Evolutionary conservation across 768 basidiomycete species (phyloP).

Genomic region (Lyophyllum semitale): DNA sequence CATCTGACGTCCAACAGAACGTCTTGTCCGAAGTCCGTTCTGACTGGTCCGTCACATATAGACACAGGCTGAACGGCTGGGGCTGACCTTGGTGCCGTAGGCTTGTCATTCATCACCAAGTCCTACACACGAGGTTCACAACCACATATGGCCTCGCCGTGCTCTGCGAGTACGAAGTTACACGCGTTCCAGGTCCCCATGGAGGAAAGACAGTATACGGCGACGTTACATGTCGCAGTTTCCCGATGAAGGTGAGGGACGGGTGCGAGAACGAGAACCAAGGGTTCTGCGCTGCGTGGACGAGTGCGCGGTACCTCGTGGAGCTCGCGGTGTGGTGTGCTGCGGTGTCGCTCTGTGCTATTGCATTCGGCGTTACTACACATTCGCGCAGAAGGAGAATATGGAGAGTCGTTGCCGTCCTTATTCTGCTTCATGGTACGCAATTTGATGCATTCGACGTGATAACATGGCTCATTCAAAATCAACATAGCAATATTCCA

Average conservation of each 20-base stretch:
- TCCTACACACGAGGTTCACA: conserved; percentile 48
- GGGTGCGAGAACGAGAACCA: conserved; percentile 53
- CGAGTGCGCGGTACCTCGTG: conserved; percentile 66
- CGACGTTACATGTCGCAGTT: conserved; percentile 62
- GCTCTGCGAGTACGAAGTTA: conserved; percentile 54
- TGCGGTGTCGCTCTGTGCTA: conserved; percentile 53
- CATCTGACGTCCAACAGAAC: conserved; percentile 46
- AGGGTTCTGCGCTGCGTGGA: conserved; percentile 68
- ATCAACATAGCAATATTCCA: conserved; percentile 52
- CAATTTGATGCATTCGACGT: neutral
- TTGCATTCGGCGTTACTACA: conserved; percentile 72
- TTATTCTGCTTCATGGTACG: conserved; percentile 64
- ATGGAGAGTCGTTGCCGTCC: conserved; percentile 71
- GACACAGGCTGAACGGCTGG: neutral
- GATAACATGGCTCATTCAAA: neutral
- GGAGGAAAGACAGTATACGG: conserved; percentile 50
- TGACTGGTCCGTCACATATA: conserved; percentile 55
- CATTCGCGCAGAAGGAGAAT: conserved; percentile 73
- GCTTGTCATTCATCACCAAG: conserved; percentile 45
- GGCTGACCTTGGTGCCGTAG: conserved; percentile 23
- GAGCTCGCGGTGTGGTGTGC: conserved; percentile 69
- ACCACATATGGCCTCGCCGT: conserved; percentile 60
- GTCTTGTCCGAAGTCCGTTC: conserved; percentile 53
- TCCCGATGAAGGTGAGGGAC: conserved; percentile 57
- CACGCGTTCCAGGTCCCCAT: conserved; percentile 50